Conservation (phyloP, 1,139 yeast genomes). For the Pichia sp. region DNA sequence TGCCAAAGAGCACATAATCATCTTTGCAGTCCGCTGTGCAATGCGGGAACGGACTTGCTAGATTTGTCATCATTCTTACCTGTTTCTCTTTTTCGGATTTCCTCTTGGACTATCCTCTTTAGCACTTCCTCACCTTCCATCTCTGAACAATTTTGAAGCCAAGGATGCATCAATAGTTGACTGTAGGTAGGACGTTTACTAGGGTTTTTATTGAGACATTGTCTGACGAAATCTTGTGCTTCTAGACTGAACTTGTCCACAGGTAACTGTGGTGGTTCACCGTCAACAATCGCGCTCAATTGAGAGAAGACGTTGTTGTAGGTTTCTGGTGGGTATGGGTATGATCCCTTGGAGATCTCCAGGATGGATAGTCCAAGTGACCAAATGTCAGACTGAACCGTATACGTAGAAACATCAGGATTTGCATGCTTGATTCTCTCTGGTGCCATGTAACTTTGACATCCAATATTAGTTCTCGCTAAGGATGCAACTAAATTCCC, state of each 20-base stretch:
- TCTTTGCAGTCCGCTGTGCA: conserved; percentile 10
- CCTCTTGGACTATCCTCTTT: conserved; percentile 28
- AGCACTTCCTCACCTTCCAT: conserved; percentile 30
- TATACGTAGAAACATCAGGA: conserved; percentile 71
- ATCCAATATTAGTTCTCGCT: conserved; percentile 95
- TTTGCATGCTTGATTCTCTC: conserved; percentile 71
- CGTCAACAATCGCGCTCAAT: conserved; percentile 92
- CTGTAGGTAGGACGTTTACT: conserved; percentile 77
- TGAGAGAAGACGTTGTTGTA: conserved; percentile 87
- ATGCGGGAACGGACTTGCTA: conserved; percentile 4
- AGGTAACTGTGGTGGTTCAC: conserved; percentile 81
- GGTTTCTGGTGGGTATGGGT: conserved; percentile 95
- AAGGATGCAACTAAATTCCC: conserved; percentile 94
- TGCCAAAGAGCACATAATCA: too few relatives aligned
- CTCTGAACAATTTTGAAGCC: conserved; percentile 50
- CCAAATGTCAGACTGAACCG: conserved; percentile 97
- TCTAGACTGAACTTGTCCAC: conserved; percentile 51
- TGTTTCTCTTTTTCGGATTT: conserved; percentile 3
- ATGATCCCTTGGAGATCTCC: conserved; percentile 85
- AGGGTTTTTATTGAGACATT: conserved; percentile 79
- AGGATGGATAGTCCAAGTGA: conserved; percentile 83
- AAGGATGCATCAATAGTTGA: conserved; percentile 68
- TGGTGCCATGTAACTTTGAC: conserved; percentile 99
- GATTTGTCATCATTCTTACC: conserved; percentile 1
- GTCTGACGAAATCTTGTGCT: conserved; percentile 74